Evolutionary conservation across 2,329 filamentous ascomycete genomes (phyloP).

Genomic region (Zymoseptoria passerinii): DNA sequence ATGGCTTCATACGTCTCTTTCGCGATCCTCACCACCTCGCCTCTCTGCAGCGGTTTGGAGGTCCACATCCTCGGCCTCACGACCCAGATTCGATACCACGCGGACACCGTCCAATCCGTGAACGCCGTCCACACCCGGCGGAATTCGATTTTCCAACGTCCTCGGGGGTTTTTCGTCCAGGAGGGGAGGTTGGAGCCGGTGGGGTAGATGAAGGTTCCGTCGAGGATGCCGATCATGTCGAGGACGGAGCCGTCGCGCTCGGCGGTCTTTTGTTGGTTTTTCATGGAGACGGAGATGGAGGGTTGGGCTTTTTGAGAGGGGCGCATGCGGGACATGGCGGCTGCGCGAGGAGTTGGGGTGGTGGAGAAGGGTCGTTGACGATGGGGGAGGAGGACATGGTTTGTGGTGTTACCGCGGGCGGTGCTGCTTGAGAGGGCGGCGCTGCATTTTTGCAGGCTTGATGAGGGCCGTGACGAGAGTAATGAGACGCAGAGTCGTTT

Average conservation of each 20-base stretch:
- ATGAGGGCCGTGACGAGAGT: constrained; percentile 9
- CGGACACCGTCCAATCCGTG: not conserved
- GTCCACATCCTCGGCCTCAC: constrained; percentile 2
- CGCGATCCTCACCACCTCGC: constrained; percentile 31
- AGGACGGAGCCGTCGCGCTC: constrained; percentile 27
- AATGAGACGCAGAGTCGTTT: constrained; percentile 17
- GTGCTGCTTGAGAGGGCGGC: constrained; percentile 4
- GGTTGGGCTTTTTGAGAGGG: constrained; percentile 26
- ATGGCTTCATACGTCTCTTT: constrained; percentile 37
- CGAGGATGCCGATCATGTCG: constrained; percentile 39
- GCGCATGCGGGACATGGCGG: constrained; percentile 7
- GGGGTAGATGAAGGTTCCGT: constrained; percentile 29
- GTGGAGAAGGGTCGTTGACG: constrained; percentile 15
- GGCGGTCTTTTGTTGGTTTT: constrained; percentile 26
- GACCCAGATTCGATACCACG: constrained; percentile 9
- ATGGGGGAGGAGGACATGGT: not conserved
- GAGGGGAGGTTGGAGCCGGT: constrained; percentile 18
- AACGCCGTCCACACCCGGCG: constrained; percentile 2
- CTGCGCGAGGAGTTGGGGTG: constrained; percentile 3
- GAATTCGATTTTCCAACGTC: constrained; percentile 4
- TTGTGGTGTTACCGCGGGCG: constrained; percentile 5
- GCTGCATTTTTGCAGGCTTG: constrained; percentile 7
- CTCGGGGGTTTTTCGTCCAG: constrained; percentile 6
- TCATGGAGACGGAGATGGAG: constrained; percentile 32
- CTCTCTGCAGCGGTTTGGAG: constrained; percentile 15